Evolutionary conservation across 345 rosid species (phyloP), one percentile per base, ranked within the genome.

Genomic region (Eucalyptus cloeziana): DNA sequence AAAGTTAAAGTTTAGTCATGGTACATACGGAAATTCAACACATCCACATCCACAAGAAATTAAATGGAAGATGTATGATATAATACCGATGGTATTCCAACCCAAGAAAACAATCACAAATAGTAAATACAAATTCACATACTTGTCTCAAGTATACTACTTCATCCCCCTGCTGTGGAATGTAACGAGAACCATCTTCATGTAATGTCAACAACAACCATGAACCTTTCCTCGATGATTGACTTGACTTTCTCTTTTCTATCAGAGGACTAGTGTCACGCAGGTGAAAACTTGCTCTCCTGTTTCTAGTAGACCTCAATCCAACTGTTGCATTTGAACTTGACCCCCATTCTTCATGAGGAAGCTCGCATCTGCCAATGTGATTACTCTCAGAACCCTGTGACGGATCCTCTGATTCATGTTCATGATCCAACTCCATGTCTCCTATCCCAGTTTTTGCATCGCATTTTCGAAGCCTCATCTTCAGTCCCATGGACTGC

Each of bases 121-220:
- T 3, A 88, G 89, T 49, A 76, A 49, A 54, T 43, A 43, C 49
- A 87, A 58, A 67, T 87, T 64, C 40, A 86, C 95, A 88, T 88
- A 95, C 99, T 96, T 98, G 99, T 93, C 98, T 95, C 92, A 98
- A 87, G 92, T 98, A 98, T 54, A 91, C 98, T 87, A 96, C 92
- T 90, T 95, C 96, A 92, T 98, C 99, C 90, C 98, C 98, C 87
- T 87, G 94, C 88, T 98, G 99, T 47, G 99, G 99, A 91, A 97
- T 97, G 91, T 96, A 98, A 81, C 95, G 97, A 58, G 96, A 94
- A 54, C 99, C 99, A 92, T 98, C 97, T 92, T 96, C 99, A 60
- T 96, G 97, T 87, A 90, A 91, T 87, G 96, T 93, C 91, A 98
- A 88, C 94, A 97, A 93, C 90, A 98, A 92, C 99, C 99, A 98